phyloP scores from a whole-genome alignment of 1,284 basidiomycete genomes.

The Rhodotorula sp. region DNA sequence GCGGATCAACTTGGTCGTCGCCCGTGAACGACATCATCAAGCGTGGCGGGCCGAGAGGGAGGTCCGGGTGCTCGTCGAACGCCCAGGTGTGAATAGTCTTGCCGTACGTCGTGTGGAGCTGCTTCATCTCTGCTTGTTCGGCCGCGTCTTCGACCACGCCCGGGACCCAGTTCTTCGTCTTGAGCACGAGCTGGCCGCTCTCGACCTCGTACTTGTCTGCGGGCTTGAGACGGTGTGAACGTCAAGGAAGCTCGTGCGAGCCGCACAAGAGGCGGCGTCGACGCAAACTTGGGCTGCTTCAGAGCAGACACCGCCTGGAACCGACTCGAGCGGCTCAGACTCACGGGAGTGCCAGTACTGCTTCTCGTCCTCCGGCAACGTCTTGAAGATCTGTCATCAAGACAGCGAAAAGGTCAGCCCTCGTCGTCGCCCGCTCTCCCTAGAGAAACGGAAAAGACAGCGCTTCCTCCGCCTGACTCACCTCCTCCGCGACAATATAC shows the following conservation, averaged over 20 bases:
- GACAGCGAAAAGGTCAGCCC: neutral
- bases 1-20: conserved; percentile 19
- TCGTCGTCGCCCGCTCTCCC: too few species aligned
- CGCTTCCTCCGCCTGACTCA: neutral
- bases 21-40: conserved; percentile 43
- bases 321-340: neutral
- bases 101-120: conserved; percentile 57
- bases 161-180: conserved; percentile 53
- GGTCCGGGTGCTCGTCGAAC: conserved; percentile 53
- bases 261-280: too few species aligned
- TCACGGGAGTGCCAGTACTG: conserved; percentile 57
- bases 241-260: too few species aligned
- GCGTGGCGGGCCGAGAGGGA: conserved; percentile 57
- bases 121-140: conserved; percentile 56
- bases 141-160: conserved; percentile 51
- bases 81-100: conserved; percentile 49
- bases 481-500: conserved; percentile 56
- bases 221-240: neutral
- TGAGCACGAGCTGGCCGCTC: conserved; percentile 56
- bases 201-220: conserved; percentile 55
- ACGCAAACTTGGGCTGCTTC: too few species aligned
- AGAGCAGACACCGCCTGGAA: too few species aligned
- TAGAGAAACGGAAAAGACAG: neutral
- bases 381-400: conserved; percentile 49
- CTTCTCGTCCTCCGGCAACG: conserved; percentile 55